Conservation (phyloP, 2,329 filamentous ascomycete genomes). For the Fusarium agapanthi region DNA sequence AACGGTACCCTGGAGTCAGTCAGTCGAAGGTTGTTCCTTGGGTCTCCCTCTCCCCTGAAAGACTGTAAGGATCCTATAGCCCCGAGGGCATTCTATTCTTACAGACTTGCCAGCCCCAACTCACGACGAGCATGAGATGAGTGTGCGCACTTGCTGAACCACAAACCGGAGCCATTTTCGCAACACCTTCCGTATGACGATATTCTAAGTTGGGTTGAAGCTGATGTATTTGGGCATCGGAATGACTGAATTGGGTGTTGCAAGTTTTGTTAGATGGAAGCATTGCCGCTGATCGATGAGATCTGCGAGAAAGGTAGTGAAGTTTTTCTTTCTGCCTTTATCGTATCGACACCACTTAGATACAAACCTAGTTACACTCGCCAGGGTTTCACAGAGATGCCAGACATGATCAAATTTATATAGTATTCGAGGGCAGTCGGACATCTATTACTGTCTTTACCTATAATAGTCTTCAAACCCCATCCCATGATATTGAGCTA, state of each 20-base stretch:
- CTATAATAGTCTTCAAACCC: too few species aligned
- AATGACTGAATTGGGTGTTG: background rate
- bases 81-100: too few species aligned
- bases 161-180: background rate
- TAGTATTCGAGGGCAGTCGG: background rate
- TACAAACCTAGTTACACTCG: too few species aligned
- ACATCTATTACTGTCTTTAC: background rate
- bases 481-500: accelerated
- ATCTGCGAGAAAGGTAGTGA: background rate
- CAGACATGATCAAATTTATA: background rate
- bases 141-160: accelerated
- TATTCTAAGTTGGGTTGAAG: background rate
- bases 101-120: background rate
- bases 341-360: too few species aligned
- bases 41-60: too few species aligned
- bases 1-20: background rate
- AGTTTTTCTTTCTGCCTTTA: background rate
- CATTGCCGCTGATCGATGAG: background rate
- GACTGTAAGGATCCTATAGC: background rate
- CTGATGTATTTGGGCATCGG: background rate
- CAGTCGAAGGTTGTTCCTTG: background rate
- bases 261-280: too few species aligned
- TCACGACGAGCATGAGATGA: background rate
- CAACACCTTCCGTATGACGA: accelerated
- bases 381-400: too few species aligned